These are phyloP conservation scores for Mucor plumbeus DNA, from an alignment of 371 early-diverging fungal species.

Conservation along the genomic window DNA sequence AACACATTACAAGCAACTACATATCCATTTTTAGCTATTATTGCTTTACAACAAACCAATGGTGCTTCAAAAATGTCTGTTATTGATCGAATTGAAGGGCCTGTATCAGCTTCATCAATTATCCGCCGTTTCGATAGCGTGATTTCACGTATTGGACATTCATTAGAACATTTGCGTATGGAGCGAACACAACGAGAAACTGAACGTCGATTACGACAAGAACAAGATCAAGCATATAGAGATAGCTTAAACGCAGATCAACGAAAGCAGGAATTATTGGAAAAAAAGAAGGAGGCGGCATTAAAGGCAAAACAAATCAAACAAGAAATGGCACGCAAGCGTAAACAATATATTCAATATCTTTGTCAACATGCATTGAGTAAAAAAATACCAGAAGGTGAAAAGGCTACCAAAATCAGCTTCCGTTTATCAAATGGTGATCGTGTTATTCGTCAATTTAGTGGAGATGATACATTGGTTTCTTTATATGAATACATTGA, in stretches of 20 bases:
- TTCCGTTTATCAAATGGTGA: constrained; percentile 73
- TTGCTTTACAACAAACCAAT: constrained; percentile 54
- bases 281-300: constrained; percentile 34
- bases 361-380: constrained; percentile 37
- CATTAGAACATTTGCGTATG: constrained; percentile 52
- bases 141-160: constrained; percentile 59
- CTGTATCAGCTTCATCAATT: constrained; percentile 50
- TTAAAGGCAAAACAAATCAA: constrained; percentile 28
- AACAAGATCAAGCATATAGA: constrained; percentile 87
- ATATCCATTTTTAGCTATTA: constrained; percentile 82
- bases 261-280: constrained; percentile 61
- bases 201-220: constrained; percentile 75
- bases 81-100: constrained; percentile 69
- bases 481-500: constrained; percentile 74
- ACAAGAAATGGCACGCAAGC: constrained; percentile 40
- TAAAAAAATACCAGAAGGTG: constrained; percentile 47
- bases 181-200: constrained; percentile 72
- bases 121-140: constrained; percentile 54
- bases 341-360: constrained; percentile 41
- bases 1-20: constrained; percentile 70
- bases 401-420: constrained; percentile 54
- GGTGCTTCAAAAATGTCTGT: constrained; percentile 58
- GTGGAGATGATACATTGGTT: constrained; percentile 60
- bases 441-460: constrained; percentile 71
- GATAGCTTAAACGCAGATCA: constrained; percentile 81